A percentile compares a stretch with the other conserved stretches of the same genome.
phyloP scores from a whole-genome alignment of 192 early-diverging fungal species.

The Coemansia guatemalensis region DNA sequence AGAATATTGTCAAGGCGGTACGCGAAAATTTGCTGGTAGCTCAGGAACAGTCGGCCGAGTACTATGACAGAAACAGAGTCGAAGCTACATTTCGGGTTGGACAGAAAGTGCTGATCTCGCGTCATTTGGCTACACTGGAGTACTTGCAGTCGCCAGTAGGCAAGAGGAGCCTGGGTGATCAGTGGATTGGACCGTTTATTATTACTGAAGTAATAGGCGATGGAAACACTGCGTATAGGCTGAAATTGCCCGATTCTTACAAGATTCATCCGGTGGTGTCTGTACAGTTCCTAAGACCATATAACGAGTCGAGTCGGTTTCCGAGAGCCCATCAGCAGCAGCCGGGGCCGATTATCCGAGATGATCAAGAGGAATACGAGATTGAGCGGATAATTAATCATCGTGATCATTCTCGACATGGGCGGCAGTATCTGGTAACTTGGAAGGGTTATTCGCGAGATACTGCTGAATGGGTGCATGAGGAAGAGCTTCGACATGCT shows the following conservation, averaged over 20 bases:
- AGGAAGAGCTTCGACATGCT: not conserved
- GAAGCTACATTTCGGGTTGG: not conserved
- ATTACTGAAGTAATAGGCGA: not conserved
- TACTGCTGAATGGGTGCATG: not conserved
- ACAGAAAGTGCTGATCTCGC: not conserved
- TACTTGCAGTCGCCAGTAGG: not conserved
- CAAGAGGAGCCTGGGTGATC: not conserved
- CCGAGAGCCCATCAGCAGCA: not conserved
- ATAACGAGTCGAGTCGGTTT: not conserved
- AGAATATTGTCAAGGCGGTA: not conserved
- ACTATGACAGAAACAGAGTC: not conserved
- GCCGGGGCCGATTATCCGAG: not conserved
- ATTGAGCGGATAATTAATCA: not conserved
- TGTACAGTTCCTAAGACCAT: not conserved
- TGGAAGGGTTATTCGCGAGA: not conserved
- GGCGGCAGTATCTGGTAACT: not conserved
- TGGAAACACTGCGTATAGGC: not conserved
- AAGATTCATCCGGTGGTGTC: not conserved
- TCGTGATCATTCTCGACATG: not conserved
- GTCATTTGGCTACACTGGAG: not conserved
- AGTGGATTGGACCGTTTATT: constrained; percentile 5
- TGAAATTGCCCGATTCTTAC: not conserved
- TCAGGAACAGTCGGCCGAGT: not conserved
- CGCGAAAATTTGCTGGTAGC: not conserved
- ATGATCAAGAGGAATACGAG: constrained; percentile 1